Evolutionary conservation across 257 asterid species (phyloP).

Genomic region (Gentiana dahurica): DNA sequence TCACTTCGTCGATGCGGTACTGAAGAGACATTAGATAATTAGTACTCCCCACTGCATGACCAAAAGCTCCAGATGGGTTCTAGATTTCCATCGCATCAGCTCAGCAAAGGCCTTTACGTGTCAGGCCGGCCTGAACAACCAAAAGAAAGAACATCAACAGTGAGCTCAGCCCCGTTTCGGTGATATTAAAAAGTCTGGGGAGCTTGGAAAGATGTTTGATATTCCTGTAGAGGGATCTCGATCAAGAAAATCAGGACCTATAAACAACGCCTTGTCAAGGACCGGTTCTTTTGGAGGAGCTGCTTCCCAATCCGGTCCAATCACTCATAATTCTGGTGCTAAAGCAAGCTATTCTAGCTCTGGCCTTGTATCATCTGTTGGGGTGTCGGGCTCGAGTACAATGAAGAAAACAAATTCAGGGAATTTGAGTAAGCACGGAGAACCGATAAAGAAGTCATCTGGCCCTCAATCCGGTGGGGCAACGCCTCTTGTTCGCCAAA

Average conservation of each 20-base stretch:
- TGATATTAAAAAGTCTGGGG: constrained; percentile 86
- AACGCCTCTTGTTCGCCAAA: constrained; percentile 57
- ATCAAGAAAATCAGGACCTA: constrained; percentile 82
- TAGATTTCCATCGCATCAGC: constrained; percentile 92
- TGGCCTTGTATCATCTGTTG: constrained; percentile 60
- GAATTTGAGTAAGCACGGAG: constrained; percentile 80
- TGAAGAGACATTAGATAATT: constrained; percentile 11
- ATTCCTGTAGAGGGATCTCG: constrained; percentile 71
- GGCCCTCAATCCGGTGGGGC: constrained; percentile 89
- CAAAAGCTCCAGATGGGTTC: constrained; percentile 57
- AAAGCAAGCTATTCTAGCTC: constrained; percentile 77
- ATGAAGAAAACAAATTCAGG: constrained; percentile 78
- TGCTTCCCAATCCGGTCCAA: constrained; percentile 71
- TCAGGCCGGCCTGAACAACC: constrained; percentile 93
- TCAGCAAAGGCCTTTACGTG: constrained; percentile 82
- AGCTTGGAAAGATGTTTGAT: constrained; percentile 89
- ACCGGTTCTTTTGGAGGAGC: constrained; percentile 57
- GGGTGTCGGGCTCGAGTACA: constrained; percentile 47
- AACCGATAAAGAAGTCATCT: constrained; percentile 70
- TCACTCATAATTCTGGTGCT: constrained; percentile 44
- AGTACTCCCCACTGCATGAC: constrained; percentile 9
- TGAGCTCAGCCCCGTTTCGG: constrained; percentile 87
- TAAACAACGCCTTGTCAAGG: constrained; percentile 45
- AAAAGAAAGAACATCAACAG: constrained; percentile 59
- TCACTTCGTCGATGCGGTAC: constrained; percentile 13